Evolutionary conservation across 2,329 filamentous ascomycete species (phyloP).

Genomic region (Aspergillus phoenicis): DNA sequence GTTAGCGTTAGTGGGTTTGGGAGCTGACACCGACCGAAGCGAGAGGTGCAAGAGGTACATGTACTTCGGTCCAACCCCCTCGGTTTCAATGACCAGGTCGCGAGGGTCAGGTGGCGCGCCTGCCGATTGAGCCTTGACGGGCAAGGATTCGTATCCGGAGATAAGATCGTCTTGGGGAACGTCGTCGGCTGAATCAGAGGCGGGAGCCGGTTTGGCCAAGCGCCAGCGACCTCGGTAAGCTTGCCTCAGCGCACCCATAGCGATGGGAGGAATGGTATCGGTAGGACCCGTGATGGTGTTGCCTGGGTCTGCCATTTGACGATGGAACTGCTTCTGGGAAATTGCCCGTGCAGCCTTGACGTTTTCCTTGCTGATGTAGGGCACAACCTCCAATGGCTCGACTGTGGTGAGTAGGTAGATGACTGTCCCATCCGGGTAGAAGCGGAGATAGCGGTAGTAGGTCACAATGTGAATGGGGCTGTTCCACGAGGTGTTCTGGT

Average conservation of each 20-base stretch:
- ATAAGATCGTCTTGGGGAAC: slow-evolving; percentile 39
- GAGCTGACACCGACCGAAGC: slow-evolving; percentile 58
- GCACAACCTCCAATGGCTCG: slow-evolving; percentile 85
- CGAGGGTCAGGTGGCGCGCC: slow-evolving; percentile 43
- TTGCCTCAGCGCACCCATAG: slow-evolving; percentile 65
- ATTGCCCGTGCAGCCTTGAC: slow-evolving; percentile 48
- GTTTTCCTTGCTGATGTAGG: slow-evolving; percentile 74
- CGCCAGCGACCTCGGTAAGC: slow-evolving; percentile 69
- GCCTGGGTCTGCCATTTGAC: slow-evolving; percentile 43
- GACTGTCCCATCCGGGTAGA: slow-evolving; percentile 85
- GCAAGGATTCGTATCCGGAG: slow-evolving; percentile 22
- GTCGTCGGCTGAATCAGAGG: slow-evolving; percentile 22
- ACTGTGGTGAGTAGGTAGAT: slow-evolving; percentile 78
- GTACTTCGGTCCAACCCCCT: slow-evolving; percentile 77
- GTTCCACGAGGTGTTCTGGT: slow-evolving; percentile 72
- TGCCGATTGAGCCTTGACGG: slow-evolving; percentile 19
- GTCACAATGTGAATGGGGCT: slow-evolving; percentile 92
- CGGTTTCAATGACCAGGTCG: slow-evolving; percentile 80
- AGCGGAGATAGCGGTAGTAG: slow-evolving; percentile 94
- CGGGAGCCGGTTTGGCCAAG: slow-evolving; percentile 54
- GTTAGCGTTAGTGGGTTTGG: slow-evolving; percentile 49
- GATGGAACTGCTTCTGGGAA: slow-evolving; percentile 38
- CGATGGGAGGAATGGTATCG: slow-evolving; percentile 40
- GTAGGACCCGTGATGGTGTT: slow-evolving; percentile 20
- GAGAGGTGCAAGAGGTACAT: slow-evolving; percentile 79